Evolutionary conservation across 768 basidiomycete species (phyloP).

Genomic region (Clavulina sp.): DNA sequence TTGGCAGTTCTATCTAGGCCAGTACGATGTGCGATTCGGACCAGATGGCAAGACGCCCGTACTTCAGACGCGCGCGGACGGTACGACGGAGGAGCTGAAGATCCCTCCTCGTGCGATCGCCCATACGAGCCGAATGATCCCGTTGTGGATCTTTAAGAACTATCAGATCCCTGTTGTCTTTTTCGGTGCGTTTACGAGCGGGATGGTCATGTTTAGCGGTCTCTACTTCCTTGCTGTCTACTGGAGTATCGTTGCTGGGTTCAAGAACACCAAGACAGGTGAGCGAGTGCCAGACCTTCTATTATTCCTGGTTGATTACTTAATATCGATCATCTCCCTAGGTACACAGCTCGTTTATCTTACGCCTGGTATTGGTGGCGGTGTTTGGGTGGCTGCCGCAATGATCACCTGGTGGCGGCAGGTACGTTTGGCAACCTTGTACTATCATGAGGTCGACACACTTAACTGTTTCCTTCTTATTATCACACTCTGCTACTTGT

Average conservation of each 20-base stretch:
- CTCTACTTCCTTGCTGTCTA: constrained; percentile 40
- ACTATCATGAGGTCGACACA: neutral
- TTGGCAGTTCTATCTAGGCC: constrained; percentile 29
- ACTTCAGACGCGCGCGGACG: neutral
- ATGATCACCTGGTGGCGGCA: neutral
- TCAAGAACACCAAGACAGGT: constrained; percentile 23
- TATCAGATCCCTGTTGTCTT: constrained; percentile 17
- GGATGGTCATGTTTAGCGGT: constrained; percentile 30
- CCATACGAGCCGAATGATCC: constrained; percentile 27
- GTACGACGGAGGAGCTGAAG: neutral
- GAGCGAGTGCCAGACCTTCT: too few species aligned
- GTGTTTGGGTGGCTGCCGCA: neutral
- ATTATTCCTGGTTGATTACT: too few species aligned
- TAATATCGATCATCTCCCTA: too few species aligned
- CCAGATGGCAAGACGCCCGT: constrained; percentile 3
- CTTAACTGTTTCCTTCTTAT: neutral
- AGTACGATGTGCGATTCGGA: constrained; percentile 3
- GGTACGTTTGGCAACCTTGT: neutral
- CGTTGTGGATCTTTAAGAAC: constrained; percentile 27
- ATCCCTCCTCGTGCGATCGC: constrained; percentile 5
- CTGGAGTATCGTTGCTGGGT: constrained; percentile 28
- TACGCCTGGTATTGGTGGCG: constrained; percentile 22
- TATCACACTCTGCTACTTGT: too few species aligned
- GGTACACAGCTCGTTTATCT: constrained; percentile 37
- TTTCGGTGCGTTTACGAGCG: constrained; percentile 25